Evolutionary conservation across 2,329 filamentous ascomycete species (phyloP), one percentile per base, ranked within the genome.

Genomic region (Corinectria fuckeliana): DNA sequence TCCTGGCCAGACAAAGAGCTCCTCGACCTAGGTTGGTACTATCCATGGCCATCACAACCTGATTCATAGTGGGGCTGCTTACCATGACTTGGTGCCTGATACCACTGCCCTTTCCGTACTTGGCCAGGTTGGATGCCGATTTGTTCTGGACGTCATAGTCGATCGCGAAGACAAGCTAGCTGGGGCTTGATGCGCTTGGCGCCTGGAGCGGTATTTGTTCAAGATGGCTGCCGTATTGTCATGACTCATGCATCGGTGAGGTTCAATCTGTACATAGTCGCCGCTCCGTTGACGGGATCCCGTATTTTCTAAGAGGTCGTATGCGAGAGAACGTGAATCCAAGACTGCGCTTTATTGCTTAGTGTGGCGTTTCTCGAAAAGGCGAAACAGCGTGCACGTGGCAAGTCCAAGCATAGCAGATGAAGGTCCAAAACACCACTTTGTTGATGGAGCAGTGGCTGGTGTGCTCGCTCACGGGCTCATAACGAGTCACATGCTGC

Each of bases 81-180:
- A 55, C 57, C 67, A 93, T 92, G 69, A 93, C 88, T 76, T 96
- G 93, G 75, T 96, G 93, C 1, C 92, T 92, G 72, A 96, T 96
- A 20, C 91, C 91, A 50, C 86, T 77, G 2, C 91, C 91, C 72
- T 91, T 85, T 21, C 77, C 74, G 75, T 96, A 97, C 72, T 97
- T 96, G 71, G 88, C 87, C 49, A 96, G 74, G 71, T 96, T 96
- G 68, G 85, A 80, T 64, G 91, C 88, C 54, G 80, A 86, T 77
- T 89, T 92, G 76, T 95, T 94, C 75, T 96, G 91, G 0, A 96
- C 90, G 70, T 96, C 91, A 73, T 96, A 92, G 72, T 96, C 92
- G 13, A 96, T 79, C 0, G 91, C 90, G 82, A 93, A 89, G 28
- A 96, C 90, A 26, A 95, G 81, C 77, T 96, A 92, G n/a, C 82